Conservation (phyloP, 208 protist genomes). For the Endotrypanum monterogeii region DNA sequence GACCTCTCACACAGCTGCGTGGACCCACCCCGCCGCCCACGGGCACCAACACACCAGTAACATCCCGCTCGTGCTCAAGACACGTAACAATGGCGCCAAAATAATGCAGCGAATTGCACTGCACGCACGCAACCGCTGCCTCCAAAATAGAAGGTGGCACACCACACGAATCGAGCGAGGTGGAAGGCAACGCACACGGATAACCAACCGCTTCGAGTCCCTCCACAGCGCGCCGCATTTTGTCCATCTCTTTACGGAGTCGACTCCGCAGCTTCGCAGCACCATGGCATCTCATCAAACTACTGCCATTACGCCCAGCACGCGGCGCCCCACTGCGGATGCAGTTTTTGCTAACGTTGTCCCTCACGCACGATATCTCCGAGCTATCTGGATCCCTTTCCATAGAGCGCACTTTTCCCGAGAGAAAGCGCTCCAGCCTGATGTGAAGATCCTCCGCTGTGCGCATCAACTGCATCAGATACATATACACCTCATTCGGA, state of each 20-base stretch:
- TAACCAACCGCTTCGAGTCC: slow-evolving; percentile 15
- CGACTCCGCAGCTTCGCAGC: slow-evolving; percentile 28
- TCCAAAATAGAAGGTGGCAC: slow-evolving; percentile 10
- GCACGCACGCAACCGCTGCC: slow-evolving; percentile 25
- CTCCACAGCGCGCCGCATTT: slow-evolving; percentile 18
- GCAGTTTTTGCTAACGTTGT: background rate
- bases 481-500: slow-evolving; percentile 2
- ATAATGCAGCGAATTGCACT: slow-evolving; percentile 36
- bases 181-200: background rate
- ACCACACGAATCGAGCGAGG: background rate
- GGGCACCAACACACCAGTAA: slow-evolving; percentile 43
- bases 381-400: background rate
- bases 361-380: background rate
- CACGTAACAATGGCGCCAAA: slow-evolving; percentile 36
- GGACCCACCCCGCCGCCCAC: slow-evolving; percentile 13
- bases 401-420: background rate
- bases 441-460: slow-evolving; percentile 17
- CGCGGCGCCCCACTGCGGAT: background rate
- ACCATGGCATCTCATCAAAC: slow-evolving; percentile 10
- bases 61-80: slow-evolving; percentile 36
- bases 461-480: slow-evolving; percentile 7
- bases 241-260: slow-evolving; percentile 24
- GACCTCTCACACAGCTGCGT: background rate
- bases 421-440: background rate
- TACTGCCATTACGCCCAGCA: background rate